Percentiles rank a stretch among this genome's conserved stretches.
These are phyloP conservation scores for Mrakia hoshinonis DNA, from an alignment of 768 basidiomycete species.

Conservation along the genomic window DNA sequence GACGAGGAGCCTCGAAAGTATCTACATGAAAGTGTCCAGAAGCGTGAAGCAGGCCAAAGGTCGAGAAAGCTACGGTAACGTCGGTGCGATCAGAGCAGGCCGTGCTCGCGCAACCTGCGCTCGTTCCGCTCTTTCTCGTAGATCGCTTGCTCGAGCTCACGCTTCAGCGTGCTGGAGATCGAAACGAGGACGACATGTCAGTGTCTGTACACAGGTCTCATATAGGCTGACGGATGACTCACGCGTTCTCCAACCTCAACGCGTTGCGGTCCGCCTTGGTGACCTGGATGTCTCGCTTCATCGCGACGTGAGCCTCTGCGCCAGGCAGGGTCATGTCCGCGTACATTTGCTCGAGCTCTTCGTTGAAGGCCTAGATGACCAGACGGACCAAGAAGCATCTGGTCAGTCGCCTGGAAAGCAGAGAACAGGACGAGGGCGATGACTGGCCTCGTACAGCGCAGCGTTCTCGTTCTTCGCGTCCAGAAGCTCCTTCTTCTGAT, in stretches of 20 bases:
- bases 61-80: background rate
- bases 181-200: background rate
- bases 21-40: background rate
- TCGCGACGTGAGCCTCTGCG: constrained; percentile 26
- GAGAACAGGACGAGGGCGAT: background rate
- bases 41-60: background rate
- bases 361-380: constrained; percentile 23
- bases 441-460: constrained; percentile 23
- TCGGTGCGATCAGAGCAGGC: background rate
- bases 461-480: constrained; percentile 29
- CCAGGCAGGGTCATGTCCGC: constrained; percentile 29
- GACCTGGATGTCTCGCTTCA: constrained; percentile 28
- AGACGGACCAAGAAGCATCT: background rate
- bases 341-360: constrained; percentile 30
- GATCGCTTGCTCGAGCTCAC: constrained; percentile 25
- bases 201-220: background rate
- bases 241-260: constrained; percentile 26
- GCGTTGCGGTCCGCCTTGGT: constrained; percentile 30
- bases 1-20: too few species aligned
- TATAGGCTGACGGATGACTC: background rate
- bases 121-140: constrained; percentile 28
- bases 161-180: constrained; percentile 16
- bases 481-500: constrained; percentile 23
- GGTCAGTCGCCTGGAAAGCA: background rate
- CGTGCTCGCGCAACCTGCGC: constrained; percentile 12